Percentiles rank a stretch among this genome's conserved stretches.
Conservation (phyloP, 164 flowering plant species). For the Nymphaea thermarum region DNA sequence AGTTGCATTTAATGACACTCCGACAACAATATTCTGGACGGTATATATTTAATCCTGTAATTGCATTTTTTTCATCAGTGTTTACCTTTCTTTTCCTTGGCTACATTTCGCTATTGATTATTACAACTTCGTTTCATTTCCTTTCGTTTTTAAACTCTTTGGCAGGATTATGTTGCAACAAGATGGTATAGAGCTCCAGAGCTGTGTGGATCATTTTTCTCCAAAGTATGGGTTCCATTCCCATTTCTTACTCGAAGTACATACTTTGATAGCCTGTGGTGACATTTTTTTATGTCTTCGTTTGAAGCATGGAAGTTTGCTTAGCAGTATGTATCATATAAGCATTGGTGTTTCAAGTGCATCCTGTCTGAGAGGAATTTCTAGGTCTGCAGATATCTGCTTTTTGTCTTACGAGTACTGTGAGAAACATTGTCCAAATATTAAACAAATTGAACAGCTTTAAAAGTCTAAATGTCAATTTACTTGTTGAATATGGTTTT, state of each 20-base stretch:
- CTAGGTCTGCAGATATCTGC: too few relatives aligned
- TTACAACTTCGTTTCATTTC: background rate
- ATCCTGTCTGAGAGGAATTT: too few relatives aligned
- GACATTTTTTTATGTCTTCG: background rate
- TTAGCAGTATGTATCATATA: too few relatives aligned
- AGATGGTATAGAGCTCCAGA: slow-evolving; percentile 99
- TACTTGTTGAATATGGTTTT: too few relatives aligned
- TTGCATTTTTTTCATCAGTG: background rate
- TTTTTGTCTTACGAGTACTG: too few relatives aligned
- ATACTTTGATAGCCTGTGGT: too few relatives aligned
- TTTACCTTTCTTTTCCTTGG: too few relatives aligned
- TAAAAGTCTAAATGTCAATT: too few relatives aligned
- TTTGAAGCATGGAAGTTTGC: background rate
- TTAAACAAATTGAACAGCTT: too few relatives aligned
- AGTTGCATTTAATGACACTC: slow-evolving; percentile 79
- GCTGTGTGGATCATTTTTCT: slow-evolving; percentile 94
- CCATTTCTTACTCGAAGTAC: background rate
- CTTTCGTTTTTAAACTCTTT: background rate
- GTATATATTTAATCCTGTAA: slow-evolving; percentile 22
- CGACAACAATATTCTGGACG: slow-evolving; percentile 86
- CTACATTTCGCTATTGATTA: too few relatives aligned
- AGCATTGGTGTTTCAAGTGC: too few relatives aligned
- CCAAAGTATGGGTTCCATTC: slow-evolving; percentile 44
- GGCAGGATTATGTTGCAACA: slow-evolving; percentile 96
- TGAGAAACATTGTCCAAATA: too few relatives aligned